phyloP scores from a whole-genome alignment of 2,329 filamentous ascomycete genomes.

The Phialophora tarda region DNA sequence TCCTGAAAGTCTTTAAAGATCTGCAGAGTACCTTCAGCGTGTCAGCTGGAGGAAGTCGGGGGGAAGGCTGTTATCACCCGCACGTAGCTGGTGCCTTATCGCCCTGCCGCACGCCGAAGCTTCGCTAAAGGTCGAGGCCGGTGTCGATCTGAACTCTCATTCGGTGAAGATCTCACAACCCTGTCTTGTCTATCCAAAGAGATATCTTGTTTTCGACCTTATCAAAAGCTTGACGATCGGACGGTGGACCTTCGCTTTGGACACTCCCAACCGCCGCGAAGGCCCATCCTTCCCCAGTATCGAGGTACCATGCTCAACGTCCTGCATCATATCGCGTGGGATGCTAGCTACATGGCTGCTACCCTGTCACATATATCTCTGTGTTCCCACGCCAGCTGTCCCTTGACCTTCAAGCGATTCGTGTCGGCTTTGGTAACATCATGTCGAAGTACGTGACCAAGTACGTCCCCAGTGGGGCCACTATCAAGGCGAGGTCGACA shows the following conservation, averaged over 20 bases:
- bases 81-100: too few species aligned
- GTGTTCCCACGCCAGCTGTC: neutral
- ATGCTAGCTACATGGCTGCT: conserved; percentile 2
- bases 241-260: conserved; percentile 14
- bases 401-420: neutral
- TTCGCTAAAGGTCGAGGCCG: conserved; percentile 4
- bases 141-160: neutral
- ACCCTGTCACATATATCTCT: conserved; percentile 16
- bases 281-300: conserved; percentile 6
- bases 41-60: too few species aligned
- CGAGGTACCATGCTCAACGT: conserved; percentile 3
- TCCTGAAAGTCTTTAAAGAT: neutral
- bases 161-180: conserved; percentile 3
- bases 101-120: neutral
- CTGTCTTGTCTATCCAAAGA: conserved; percentile 19
- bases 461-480: conserved; percentile 45
- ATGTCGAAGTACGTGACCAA: conserved; percentile 39
- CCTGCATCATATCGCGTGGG: conserved; percentile 3
- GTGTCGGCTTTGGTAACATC: conserved; percentile 12
- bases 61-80: too few species aligned
- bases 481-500: conserved; percentile 50
- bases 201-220: conserved; percentile 21
- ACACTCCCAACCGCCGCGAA: neutral
- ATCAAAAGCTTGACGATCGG: conserved; percentile 24
- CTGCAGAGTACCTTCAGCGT: too few species aligned